Evolutionary conservation across 75 land plant genomes (phyloP).

Genomic region (Ceratopteris richardii): DNA sequence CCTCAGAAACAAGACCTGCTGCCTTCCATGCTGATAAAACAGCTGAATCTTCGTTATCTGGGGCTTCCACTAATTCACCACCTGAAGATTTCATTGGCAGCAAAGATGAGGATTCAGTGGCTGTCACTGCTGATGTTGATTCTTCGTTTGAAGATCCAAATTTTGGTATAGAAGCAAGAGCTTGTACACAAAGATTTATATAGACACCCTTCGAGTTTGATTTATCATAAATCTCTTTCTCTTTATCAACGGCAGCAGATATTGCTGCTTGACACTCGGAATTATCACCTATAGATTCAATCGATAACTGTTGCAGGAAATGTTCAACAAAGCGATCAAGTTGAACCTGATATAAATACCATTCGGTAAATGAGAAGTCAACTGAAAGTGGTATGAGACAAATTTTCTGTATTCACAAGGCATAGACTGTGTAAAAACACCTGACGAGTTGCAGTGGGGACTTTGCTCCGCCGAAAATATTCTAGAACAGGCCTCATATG

Average conservation of each 20-base stretch:
- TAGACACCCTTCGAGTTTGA: conserved; percentile 89
- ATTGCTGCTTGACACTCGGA: conserved; percentile 73
- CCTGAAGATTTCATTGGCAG: background rate
- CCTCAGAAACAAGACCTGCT: conserved; percentile 79
- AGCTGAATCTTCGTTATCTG: conserved; percentile 11
- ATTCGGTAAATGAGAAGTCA: no score
- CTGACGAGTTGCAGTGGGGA: conserved; percentile 84
- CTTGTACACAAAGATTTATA: conserved; percentile 80
- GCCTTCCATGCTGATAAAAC: conserved; percentile 50
- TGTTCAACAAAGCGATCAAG: conserved; percentile 79
- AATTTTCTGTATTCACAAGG: no score
- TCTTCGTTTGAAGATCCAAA: no score
- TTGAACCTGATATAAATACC: conserved; percentile 60
- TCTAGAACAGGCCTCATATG: conserved; percentile 72
- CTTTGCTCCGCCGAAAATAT: conserved; percentile 56
- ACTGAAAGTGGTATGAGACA: no score
- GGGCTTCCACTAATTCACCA: background rate
- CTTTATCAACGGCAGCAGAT: conserved; percentile 79
- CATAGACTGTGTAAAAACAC: conserved; percentile 34
- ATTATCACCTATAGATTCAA: conserved; percentile 43
- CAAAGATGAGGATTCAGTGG: background rate
- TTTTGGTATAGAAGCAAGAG: conserved; percentile 31
- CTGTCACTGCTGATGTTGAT: no score
- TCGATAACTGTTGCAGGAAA: conserved; percentile 52
- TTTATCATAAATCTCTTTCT: conserved; percentile 63